phyloP scores from a whole-genome alignment of 768 basidiomycete species.

The Crepidotus variabilis region DNA sequence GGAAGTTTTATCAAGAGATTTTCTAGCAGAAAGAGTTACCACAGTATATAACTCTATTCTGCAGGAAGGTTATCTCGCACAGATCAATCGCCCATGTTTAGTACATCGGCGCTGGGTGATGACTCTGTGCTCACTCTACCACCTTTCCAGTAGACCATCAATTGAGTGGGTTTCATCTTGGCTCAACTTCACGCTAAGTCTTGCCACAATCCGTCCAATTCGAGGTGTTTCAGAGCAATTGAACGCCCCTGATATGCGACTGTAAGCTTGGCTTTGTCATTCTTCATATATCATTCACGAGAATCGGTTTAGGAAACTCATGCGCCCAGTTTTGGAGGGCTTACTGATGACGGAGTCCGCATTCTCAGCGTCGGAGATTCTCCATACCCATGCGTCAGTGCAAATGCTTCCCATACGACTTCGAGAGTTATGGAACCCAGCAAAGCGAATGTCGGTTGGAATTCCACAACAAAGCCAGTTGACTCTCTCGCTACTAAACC shows the following conservation, averaged over 20 bases:
- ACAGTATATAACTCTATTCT: neutral
- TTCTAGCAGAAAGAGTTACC: neutral
- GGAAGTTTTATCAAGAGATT: neutral
- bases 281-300: neutral
- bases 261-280: neutral
- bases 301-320: neutral
- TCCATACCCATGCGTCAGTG: too few species aligned
- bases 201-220: neutral
- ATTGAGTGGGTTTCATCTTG: neutral
- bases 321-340: neutral
- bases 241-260: neutral
- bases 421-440: too few species aligned
- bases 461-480: too few species aligned
- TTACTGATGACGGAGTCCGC: neutral
- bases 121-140: neutral
- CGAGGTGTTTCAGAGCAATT: neutral
- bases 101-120: neutral
- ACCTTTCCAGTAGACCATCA: neutral
- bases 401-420: too few species aligned
- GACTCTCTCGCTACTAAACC: too few species aligned
- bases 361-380: too few species aligned
- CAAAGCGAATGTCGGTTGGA: too few species aligned
- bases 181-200: neutral
- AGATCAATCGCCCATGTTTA: neutral
- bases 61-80: neutral